Evolutionary conservation across 768 basidiomycete species (phyloP).

Genomic region (Mycena belliarum): DNA sequence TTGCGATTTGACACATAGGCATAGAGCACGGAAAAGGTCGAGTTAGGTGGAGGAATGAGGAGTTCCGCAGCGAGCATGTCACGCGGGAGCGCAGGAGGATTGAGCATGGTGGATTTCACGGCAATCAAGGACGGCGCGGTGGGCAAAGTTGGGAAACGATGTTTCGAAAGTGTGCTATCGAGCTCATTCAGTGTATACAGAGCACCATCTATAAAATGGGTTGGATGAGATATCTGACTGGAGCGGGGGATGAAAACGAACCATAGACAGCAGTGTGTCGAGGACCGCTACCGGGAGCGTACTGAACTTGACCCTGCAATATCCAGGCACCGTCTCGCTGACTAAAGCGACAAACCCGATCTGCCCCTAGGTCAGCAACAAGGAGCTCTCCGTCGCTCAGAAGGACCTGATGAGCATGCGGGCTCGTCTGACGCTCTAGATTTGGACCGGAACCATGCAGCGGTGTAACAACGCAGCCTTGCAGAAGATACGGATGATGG

Average conservation of each 20-base stretch:
- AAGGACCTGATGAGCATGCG: conserved; percentile 79
- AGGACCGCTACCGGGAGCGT: conserved; percentile 64
- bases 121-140: conserved; percentile 43
- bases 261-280: conserved; percentile 68
- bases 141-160: conserved; percentile 49
- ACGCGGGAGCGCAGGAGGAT: conserved; percentile 43
- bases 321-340: conserved; percentile 51
- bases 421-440: conserved; percentile 60
- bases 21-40: conserved; percentile 54
- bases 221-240: not conserved
- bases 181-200: conserved; percentile 74
- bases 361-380: conserved; percentile 76
- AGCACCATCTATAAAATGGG: conserved; percentile 48
- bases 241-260: conserved; percentile 32
- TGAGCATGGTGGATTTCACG: conserved; percentile 50
- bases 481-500: conserved; percentile 44
- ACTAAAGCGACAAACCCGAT: conserved; percentile 60
- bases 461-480: conserved; percentile 36
- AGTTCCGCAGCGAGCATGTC: conserved; percentile 71
- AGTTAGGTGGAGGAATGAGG: conserved; percentile 56
- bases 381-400: conserved; percentile 60
- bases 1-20: conserved; percentile 78
- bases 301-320: conserved; percentile 47
- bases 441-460: conserved; percentile 65
- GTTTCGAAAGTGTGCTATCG: conserved; percentile 54